Conservation (phyloP, 805 yeast species). For the Maudiozyma pseudohumilis region DNA sequence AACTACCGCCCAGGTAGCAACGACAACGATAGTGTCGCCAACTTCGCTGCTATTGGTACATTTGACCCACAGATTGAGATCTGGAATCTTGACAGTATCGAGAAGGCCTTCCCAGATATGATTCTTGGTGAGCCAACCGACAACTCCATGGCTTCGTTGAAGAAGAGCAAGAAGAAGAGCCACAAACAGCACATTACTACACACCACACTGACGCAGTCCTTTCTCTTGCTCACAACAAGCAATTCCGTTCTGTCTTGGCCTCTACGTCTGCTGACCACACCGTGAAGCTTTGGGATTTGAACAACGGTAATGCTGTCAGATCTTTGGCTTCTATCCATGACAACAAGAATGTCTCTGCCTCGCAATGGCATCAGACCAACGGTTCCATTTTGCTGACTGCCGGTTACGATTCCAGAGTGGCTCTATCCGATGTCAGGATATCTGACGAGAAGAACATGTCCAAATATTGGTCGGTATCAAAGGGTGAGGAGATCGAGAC, state of each 20-base stretch:
- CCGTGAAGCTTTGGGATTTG: slow-evolving; percentile 94
- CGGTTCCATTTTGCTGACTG: slow-evolving; percentile 66
- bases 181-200: slow-evolving; percentile 46
- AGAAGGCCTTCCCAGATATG: slow-evolving; percentile 89
- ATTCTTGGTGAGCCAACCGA: slow-evolving; percentile 72
- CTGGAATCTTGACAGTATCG: slow-evolving; percentile 90
- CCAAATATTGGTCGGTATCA: slow-evolving; percentile 53
- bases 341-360: slow-evolving; percentile 70
- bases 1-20: slow-evolving; percentile 56
- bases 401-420: slow-evolving; percentile 83
- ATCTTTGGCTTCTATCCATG: slow-evolving; percentile 58
- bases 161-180: slow-evolving; percentile 44
- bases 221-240: slow-evolving; percentile 75
- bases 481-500: slow-evolving; percentile 77
- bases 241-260: slow-evolving; percentile 77
- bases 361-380: slow-evolving; percentile 76
- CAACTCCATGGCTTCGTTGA: slow-evolving; percentile 27
- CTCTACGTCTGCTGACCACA: slow-evolving; percentile 90
- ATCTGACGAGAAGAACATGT: slow-evolving; percentile 46
- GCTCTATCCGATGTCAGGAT: slow-evolving; percentile 82
- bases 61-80: slow-evolving; percentile 96
- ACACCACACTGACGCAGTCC: slow-evolving; percentile 90
- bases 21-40: slow-evolving; percentile 50
- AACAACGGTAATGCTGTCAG: slow-evolving; percentile 64
- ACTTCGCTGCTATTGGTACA: slow-evolving; percentile 93